Evolutionary conservation across 139 green algal genomes (phyloP).

Genomic region (Marvania coccoides): DNA sequence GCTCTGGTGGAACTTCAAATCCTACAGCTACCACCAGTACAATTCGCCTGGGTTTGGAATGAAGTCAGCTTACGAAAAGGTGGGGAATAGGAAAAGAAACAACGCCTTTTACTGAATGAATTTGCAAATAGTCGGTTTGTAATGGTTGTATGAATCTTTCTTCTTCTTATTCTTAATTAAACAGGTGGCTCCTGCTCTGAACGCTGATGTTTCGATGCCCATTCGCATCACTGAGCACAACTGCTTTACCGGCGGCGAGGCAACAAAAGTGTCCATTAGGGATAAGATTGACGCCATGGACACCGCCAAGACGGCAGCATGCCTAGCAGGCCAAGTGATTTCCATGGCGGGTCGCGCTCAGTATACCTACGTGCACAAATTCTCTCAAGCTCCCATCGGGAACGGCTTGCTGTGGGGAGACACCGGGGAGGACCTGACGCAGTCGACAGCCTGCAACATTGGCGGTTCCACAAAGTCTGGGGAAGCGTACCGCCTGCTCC

Average conservation of each 20-base stretch:
- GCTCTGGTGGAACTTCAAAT: neutral
- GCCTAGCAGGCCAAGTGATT: neutral
- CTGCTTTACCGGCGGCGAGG: neutral
- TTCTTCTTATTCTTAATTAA: neutral
- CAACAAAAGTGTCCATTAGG: neutral
- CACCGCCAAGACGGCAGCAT: neutral
- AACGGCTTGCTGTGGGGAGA: neutral
- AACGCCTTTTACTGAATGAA: too few species aligned
- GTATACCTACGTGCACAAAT: neutral
- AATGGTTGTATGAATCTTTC: too few species aligned
- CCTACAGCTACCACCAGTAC: neutral
- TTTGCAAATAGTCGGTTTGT: too few species aligned
- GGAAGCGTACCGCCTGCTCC: neutral
- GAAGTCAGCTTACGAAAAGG: neutral
- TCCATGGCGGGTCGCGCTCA: neutral
- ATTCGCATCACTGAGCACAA: neutral
- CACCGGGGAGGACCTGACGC: neutral
- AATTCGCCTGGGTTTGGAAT: neutral
- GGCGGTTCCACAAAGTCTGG: neutral
- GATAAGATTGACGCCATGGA: neutral
- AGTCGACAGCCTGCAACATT: neutral
- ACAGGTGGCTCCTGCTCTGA: neutral
- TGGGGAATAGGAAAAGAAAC: too few species aligned
- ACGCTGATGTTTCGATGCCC: neutral
- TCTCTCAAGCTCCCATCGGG: neutral